These are phyloP conservation scores for Letharia columbiana DNA, from an alignment of 495 filamentous ascomycete species.

Conservation along the genomic window DNA sequence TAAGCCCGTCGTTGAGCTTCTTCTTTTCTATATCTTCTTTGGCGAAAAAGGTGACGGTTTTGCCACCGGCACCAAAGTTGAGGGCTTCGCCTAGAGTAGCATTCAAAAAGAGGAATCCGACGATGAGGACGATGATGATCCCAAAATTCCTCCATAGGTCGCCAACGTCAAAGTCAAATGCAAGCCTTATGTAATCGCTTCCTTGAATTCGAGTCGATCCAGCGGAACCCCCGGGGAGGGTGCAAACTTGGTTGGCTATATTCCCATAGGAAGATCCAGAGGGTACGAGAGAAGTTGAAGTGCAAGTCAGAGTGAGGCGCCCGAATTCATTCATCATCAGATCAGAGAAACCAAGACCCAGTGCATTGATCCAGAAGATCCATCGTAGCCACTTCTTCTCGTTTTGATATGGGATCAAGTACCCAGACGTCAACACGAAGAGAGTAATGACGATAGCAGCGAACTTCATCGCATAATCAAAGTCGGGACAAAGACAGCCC, in stretches of 20 bases:
- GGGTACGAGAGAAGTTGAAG: neutral
- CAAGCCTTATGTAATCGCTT: neutral
- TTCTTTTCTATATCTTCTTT: neutral
- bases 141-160: neutral
- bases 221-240: neutral
- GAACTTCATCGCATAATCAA: neutral
- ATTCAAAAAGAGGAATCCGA: neutral
- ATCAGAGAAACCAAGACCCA: neutral
- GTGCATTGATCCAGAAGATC: neutral
- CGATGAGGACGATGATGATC: neutral
- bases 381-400: neutral
- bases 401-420: neutral
- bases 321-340: neutral
- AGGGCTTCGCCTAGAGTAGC: neutral
- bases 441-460: neutral
- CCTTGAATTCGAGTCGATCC: neutral
- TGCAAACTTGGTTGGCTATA: neutral
- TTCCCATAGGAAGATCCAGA: neutral
- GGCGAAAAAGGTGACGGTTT: neutral
- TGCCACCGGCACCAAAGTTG: neutral
- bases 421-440: neutral
- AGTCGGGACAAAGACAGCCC: neutral
- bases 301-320: neutral
- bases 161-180: neutral
- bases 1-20: neutral